Base-by-base conservation (phyloP, 1,284 basidiomycete genomes). In the Irpex sp. region DNA sequence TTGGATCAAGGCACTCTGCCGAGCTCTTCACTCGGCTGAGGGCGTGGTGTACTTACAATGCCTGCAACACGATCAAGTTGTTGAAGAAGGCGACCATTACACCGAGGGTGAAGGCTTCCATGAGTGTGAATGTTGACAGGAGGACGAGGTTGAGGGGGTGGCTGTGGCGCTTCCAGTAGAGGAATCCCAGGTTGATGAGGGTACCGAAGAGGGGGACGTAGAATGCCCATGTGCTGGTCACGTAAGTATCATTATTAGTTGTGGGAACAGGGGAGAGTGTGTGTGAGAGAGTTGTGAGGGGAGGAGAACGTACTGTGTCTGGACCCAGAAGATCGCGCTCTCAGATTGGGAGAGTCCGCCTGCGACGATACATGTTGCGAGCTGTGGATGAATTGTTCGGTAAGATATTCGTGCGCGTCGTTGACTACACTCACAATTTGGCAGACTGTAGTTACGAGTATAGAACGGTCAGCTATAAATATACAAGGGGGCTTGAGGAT, bases 121-220 rank as follows among this genome's bases (percentile, higher is more conserved):
- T 77, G 35, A 88, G 70, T 5, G 93, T 95, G 76, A 94, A 95
- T 0, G 87, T 82, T 26, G 85, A 83, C 46, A 97, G 81, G 13
- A 96, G 79, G 58, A 90, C 78, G 59, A 95, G 81, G 76, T 97
- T 97, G 74, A 84, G 78, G 13, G 94, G 93, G 72, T 93, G 87
- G 72, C 83, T 87, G 77, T 94, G 92, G 65, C 94, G 88, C 76
- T 95, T 94, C 90, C 90, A 94, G 79, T 86, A 95, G 13, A 94
- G 79, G 53, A 93, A 75, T 3, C 87, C 87, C 53, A 95, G 84
- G 66, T 88, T 89, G 70, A 92, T 74, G 49, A 95, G 75, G 17
- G 90, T 88, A 33, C 86, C 89, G 67, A 94, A 82, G 31, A 93
- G 78, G 17, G 91, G 86, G 17, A 93, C 75, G 70, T 90, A 92